Evolutionary conservation across 306 rosid species (phyloP).

Genomic region (Erythrophleum fordii): DNA sequence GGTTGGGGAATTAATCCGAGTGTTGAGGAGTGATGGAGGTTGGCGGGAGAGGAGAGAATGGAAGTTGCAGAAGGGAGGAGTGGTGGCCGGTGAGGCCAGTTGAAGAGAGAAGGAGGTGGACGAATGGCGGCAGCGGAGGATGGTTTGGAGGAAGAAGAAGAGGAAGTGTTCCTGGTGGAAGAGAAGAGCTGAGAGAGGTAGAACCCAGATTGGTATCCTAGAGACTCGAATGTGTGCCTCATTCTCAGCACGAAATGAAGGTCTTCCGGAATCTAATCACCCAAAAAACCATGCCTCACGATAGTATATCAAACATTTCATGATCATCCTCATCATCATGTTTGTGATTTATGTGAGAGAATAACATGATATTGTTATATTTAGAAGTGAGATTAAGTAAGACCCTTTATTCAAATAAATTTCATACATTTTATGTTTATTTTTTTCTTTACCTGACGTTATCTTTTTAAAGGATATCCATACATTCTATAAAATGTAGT

Average conservation of each 20-base stretch:
- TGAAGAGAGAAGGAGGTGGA: conserved; percentile 74
- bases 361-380: too few relatives aligned
- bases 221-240: conserved; percentile 96
- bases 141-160: conserved; percentile 68
- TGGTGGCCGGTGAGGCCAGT: conserved; percentile 49
- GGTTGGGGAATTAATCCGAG: conserved; percentile 44
- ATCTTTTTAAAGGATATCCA: too few relatives aligned
- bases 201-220: conserved; percentile 93
- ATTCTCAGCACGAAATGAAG: conserved; percentile 96
- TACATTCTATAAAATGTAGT: too few relatives aligned
- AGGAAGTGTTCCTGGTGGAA: conserved; percentile 70
- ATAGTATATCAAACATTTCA: too few relatives aligned
- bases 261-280: conserved; percentile 86
- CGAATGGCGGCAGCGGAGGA: conserved; percentile 58
- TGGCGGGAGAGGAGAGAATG: conserved; percentile 75
- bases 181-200: conserved; percentile 94
- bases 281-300: background rate
- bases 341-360: too few relatives aligned
- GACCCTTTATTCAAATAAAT: too few relatives aligned
- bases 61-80: conserved; percentile 39
- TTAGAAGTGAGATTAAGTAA: too few relatives aligned
- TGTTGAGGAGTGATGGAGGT: conserved; percentile 30
- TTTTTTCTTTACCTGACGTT: too few relatives aligned
- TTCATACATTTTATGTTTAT: too few relatives aligned
- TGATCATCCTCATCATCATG: too few relatives aligned